phyloP scores from a whole-genome alignment of 305 asterid species.

The Euphrasia arctica region DNA sequence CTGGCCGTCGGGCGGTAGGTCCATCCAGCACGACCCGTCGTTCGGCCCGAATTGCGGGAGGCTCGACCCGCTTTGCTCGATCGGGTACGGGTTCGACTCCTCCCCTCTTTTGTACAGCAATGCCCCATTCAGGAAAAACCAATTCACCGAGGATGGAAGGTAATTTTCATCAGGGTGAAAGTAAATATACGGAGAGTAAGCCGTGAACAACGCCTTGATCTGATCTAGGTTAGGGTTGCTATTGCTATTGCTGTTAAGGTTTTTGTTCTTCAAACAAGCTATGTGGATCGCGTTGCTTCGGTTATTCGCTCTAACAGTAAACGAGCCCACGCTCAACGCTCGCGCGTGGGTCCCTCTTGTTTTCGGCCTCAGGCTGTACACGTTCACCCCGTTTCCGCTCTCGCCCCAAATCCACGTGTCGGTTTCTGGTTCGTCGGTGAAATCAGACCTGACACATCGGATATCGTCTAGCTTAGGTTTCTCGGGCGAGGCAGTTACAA shows the following conservation, averaged over 20 bases:
- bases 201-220: conserved; percentile 38
- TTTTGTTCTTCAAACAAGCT: conserved; percentile 61
- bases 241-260: conserved; percentile 29
- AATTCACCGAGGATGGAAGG: conserved; percentile 70
- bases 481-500: conserved; percentile 51
- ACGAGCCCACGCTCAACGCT: conserved; percentile 49
- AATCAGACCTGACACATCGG: conserved; percentile 58
- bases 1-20: conserved; percentile 52
- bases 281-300: neutral
- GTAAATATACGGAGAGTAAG: conserved; percentile 63
- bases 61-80: conserved; percentile 54
- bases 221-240: conserved; percentile 52
- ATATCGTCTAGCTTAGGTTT: conserved; percentile 62
- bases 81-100: conserved; percentile 43
- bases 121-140: conserved; percentile 74
- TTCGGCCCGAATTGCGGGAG: conserved; percentile 77
- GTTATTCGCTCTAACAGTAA: conserved; percentile 23
- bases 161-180: conserved; percentile 67
- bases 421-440: conserved; percentile 58
- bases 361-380: conserved; percentile 49
- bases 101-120: conserved; percentile 48
- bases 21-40: conserved; percentile 69
- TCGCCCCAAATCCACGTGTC: conserved; percentile 62
- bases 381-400: conserved; percentile 29
- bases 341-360: conserved; percentile 48